Percentiles rank a stretch among this genome's conserved stretches.
phyloP scores from a whole-genome alignment of 2,329 filamentous ascomycete genomes.

The Epichloe sibirici region DNA sequence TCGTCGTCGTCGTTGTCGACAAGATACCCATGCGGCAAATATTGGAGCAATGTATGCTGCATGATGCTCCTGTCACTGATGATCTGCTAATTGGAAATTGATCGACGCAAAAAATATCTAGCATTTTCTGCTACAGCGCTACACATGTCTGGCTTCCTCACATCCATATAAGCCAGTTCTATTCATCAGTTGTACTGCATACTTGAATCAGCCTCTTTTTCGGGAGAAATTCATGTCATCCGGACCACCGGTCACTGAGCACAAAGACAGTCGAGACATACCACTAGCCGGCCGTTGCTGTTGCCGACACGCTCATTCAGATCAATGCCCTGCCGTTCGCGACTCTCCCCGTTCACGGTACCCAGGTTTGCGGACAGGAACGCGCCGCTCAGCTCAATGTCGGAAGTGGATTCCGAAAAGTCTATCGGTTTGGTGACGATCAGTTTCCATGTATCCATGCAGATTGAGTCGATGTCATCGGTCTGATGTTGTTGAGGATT shows the following conservation, averaged over 20 bases:
- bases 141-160: no score
- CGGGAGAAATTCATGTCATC: not conserved
- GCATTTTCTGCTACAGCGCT: no score
- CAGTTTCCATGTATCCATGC: not conserved
- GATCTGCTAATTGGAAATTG: no score
- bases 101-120: no score
- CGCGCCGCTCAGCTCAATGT: not conserved
- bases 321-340: conserved; percentile 7
- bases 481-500: no score
- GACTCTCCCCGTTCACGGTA: not conserved
- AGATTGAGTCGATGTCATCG: not conserved
- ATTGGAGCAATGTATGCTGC: no score
- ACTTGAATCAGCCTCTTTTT: no score
- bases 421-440: not conserved
- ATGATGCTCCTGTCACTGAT: no score
- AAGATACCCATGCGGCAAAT: no score
- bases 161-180: no score
- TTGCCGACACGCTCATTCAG: conserved; percentile 8
- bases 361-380: conserved; percentile 3
- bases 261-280: not conserved
- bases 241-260: not conserved
- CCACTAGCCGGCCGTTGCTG: conserved; percentile 5
- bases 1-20: no score
- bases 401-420: not conserved
- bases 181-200: no score